A percentile compares a stretch with the other conserved stretches of the same genome.
Conservation (phyloP, 495 filamentous ascomycete genomes). For the Talaromyces borbonicus region DNA sequence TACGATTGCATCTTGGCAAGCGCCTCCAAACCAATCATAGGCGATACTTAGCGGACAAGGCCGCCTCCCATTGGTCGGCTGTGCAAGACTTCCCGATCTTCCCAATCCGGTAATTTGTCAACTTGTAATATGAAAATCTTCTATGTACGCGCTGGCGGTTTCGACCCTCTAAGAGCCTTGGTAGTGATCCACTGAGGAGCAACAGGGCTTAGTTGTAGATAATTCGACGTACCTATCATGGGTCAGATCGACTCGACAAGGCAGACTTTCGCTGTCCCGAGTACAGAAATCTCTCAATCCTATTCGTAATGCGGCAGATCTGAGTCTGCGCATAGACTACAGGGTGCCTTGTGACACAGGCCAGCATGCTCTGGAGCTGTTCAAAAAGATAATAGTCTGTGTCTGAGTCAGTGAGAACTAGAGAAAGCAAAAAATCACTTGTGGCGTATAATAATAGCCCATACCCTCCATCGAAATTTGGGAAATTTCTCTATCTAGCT, state of each 20-base stretch:
- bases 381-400: no score
- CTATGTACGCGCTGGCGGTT: neutral
- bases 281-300: neutral
- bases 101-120: no score
- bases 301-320: neutral
- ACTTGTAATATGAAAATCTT: neutral
- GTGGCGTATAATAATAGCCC: slow-evolving; percentile 1
- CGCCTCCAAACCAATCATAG: no score
- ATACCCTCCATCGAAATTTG: neutral
- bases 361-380: no score
- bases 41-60: no score
- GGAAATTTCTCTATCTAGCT: neutral
- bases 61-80: no score
- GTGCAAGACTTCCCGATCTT: no score
- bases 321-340: neutral
- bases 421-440: neutral
- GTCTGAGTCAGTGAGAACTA: neutral
- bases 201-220: neutral
- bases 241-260: neutral
- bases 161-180: neutral
- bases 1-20: no score
- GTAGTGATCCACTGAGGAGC: neutral
- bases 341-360: no score
- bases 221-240: neutral
- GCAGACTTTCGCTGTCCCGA: slow-evolving; percentile 1